Percentiles rank a stretch among this genome's conserved stretches.
Conservation (phyloP, 345 rosid species). For the Corchorus olitorius region DNA sequence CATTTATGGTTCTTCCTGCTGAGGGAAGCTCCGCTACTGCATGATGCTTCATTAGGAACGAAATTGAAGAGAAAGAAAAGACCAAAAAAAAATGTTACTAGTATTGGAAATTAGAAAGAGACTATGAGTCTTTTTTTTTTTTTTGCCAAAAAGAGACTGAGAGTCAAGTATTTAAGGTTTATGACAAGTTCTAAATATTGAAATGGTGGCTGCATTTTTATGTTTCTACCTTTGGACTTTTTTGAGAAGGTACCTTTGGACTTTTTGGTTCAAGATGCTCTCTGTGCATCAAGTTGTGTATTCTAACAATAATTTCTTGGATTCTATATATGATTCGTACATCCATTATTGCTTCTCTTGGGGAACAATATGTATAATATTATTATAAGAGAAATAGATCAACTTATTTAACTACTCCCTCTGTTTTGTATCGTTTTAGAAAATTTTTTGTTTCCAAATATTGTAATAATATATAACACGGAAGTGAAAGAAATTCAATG, state of each 20-base stretch:
- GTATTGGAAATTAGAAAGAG: neutral
- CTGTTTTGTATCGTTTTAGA: too few relatives aligned
- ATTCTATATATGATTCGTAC: neutral
- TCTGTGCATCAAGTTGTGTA: neutral
- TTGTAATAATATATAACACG: too few relatives aligned
- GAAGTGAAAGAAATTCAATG: too few relatives aligned
- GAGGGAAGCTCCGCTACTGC: slow-evolving; percentile 22
- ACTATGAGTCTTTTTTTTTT: neutral
- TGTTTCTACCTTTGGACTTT: neutral
- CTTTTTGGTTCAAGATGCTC: neutral
- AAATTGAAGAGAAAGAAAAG: neutral
- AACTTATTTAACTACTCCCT: too few relatives aligned
- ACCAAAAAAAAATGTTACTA: neutral
- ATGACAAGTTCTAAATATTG: neutral
- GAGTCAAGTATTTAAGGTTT: neutral
- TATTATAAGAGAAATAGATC: too few relatives aligned
- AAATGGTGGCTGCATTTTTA: neutral
- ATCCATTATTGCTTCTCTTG: neutral
- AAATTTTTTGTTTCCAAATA: too few relatives aligned
- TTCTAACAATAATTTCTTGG: neutral
- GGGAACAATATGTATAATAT: too few relatives aligned
- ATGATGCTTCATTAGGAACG: slow-evolving; percentile 4
- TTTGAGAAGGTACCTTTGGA: neutral
- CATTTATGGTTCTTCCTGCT: neutral
- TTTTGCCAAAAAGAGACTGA: neutral